phyloP scores from a whole-genome alignment of 1,139 yeast species.

The Magnusiomyces tetraspermus region DNA sequence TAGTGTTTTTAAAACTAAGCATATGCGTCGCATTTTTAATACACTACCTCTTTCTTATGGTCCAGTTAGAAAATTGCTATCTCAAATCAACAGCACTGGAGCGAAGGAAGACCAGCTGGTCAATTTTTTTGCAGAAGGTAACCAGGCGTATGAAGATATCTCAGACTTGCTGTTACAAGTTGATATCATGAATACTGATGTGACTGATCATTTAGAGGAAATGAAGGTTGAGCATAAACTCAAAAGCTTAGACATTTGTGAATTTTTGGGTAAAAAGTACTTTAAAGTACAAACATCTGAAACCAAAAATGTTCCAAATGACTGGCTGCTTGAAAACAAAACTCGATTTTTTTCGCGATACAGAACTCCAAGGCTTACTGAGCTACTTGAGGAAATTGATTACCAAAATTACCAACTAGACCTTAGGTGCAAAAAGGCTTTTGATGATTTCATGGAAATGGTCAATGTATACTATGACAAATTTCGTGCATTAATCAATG shows the following conservation, averaged over 20 bases:
- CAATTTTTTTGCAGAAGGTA: conserved; percentile 25
- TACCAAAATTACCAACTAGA: conserved; percentile 54
- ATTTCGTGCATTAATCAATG: conserved; percentile 42
- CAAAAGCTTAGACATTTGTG: conserved; percentile 48
- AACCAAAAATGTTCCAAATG: conserved; percentile 49
- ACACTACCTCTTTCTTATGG: conserved; percentile 19
- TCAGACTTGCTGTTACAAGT: conserved; percentile 15
- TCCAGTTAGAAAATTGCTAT: conserved; percentile 34
- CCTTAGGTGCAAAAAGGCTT: conserved; percentile 49
- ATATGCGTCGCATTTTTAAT: conserved; percentile 30
- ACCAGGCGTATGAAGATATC: conserved; percentile 26
- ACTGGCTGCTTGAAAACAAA: conserved; percentile 69
- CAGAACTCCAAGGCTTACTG: conserved; percentile 50
- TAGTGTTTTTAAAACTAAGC: conserved; percentile 22
- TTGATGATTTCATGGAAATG: conserved; percentile 39
- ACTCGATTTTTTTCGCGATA: conserved; percentile 66
- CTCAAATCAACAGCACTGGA: conserved; percentile 46
- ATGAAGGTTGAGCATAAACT: conserved; percentile 44
- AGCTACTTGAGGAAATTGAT: conserved; percentile 46
- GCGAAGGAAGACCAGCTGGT: conserved; percentile 46
- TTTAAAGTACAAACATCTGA: conserved; percentile 63
- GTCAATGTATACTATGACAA: conserved; percentile 44
- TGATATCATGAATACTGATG: conserved; percentile 30
- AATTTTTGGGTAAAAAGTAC: conserved; percentile 45
- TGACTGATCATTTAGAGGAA: conserved; percentile 43